phyloP scores from a whole-genome alignment of 192 early-diverging fungal species.

The Gaertneriomyces sp. region DNA sequence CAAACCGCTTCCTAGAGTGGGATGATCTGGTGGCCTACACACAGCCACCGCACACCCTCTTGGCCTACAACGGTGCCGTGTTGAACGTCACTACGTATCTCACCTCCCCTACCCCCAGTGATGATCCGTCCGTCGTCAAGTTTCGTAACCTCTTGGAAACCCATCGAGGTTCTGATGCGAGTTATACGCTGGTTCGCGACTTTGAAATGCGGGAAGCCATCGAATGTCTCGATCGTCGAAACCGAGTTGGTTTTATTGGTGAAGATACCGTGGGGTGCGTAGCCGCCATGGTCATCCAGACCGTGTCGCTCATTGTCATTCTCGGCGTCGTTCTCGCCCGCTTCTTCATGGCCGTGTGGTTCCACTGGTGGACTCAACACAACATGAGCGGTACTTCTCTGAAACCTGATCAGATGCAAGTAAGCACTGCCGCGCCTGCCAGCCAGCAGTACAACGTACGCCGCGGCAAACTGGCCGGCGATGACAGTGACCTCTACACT shows the following conservation, averaged over 20 bases:
- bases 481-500: constrained; percentile 30
- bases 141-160: constrained; percentile 10
- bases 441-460: constrained; percentile 69
- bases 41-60: constrained; percentile 35
- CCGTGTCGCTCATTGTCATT: constrained; percentile 35
- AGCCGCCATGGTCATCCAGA: constrained; percentile 27
- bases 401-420: constrained; percentile 7
- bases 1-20: constrained; percentile 40
- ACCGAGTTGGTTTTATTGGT: constrained; percentile 33
- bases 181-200: constrained; percentile 22
- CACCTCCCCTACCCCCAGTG: not conserved
- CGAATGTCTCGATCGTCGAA: constrained; percentile 28
- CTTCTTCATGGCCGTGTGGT: constrained; percentile 47
- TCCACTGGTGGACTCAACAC: constrained; percentile 32
- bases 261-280: constrained; percentile 36
- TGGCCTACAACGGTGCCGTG: constrained; percentile 44
- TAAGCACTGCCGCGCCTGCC: constrained; percentile 30
- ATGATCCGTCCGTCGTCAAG: not conserved
- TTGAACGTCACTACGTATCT: constrained; percentile 41
- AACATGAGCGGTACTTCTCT: constrained; percentile 4
- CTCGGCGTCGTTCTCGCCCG: constrained; percentile 39
- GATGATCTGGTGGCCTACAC: constrained; percentile 26
- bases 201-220: constrained; percentile 21
- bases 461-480: not conserved
- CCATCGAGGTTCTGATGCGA: constrained; percentile 35